phyloP scores from a whole-genome alignment of 2,329 filamentous ascomycete species.

The Cadophora sp. region DNA sequence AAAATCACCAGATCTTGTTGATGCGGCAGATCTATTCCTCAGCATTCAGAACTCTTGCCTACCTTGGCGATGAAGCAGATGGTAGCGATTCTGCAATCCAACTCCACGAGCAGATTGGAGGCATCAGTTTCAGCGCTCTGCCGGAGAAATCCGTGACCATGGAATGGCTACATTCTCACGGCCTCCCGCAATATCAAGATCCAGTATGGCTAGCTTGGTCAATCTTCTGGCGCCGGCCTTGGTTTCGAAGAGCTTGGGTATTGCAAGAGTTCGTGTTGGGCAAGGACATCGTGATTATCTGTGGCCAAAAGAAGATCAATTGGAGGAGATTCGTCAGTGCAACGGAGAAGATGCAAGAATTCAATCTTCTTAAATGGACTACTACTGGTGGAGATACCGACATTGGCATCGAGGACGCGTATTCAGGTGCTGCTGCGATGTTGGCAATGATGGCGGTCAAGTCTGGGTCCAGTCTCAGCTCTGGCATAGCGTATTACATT shows the following conservation, averaged over 20 bases:
- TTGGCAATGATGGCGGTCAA: slow-evolving; percentile 1
- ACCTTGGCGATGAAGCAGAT: slow-evolving; percentile 32
- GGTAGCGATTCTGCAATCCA: slow-evolving; percentile 21
- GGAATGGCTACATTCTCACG: background rate
- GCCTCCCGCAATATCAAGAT: background rate
- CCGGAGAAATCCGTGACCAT: background rate
- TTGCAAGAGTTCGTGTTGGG: slow-evolving; percentile 24
- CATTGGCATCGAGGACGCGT: background rate
- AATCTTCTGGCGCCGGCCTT: slow-evolving; percentile 12
- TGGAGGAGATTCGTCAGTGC: background rate
- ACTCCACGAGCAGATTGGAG: slow-evolving; percentile 15
- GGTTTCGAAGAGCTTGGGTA: slow-evolving; percentile 24
- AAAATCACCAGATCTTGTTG: slow-evolving; percentile 31
- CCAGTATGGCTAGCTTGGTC: slow-evolving; percentile 7
- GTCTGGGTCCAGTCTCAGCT: background rate
- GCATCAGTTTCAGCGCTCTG: background rate
- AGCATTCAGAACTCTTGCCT: slow-evolving; percentile 32
- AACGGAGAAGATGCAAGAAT: background rate
- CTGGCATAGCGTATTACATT: background rate
- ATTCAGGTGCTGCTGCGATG: background rate
- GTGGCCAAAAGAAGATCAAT: background rate
- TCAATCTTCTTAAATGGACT: background rate
- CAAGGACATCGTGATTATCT: background rate
- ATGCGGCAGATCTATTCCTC: slow-evolving; percentile 38
- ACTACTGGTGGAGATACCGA: background rate